Evolutionary conservation across 495 filamentous ascomycete genomes (phyloP), one percentile per base, ranked within the genome.

Genomic region (Aspergillus nidulans): DNA sequence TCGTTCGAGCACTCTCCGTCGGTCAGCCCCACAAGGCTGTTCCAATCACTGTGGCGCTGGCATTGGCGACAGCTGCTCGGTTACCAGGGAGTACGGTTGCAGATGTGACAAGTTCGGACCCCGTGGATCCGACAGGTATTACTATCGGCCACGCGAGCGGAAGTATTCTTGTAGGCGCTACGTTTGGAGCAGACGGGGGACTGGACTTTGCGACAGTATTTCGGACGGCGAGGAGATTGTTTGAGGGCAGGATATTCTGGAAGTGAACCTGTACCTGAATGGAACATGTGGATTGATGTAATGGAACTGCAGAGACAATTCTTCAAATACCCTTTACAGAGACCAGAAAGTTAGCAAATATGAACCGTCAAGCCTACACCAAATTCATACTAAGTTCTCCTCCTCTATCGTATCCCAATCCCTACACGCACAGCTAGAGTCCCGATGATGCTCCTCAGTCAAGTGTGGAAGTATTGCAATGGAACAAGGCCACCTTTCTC

Each of bases 1-100:
- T 74, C 13, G 78, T 63, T 51, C 74, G 59, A 56, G 79, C 56
- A 20, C 76, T 69, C 13, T 77, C 75, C 0, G 75, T 78, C 13
- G 78, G 78, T 1, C 83, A 86, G 59, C 81, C 83, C 15, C 85
- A 89, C 63, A 81, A 79, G 55, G 84, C 85, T 0, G 76, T 83
- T 1, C 85, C 84, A 4, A 72, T 83, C 32, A 86, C 85, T 0
- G 70, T 83, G 12, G 80, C 82, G 3, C 61, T 88, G 49, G 83
- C 82, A 43, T 58, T 86, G 42, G 85, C 82, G 16, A 78, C 80
- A 15, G 86, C 85, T 39, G 63, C 63, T 24, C 52, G 63, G 25
- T 56, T 72, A 21, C 24, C 49, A 36, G 56, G 59, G 40, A 84
- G 75, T 18, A 72, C 81, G 2, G 69, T 69, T 4, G 54, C 63